phyloP scores from a whole-genome alignment of 208 protist species.

The Leishmania turanica region DNA sequence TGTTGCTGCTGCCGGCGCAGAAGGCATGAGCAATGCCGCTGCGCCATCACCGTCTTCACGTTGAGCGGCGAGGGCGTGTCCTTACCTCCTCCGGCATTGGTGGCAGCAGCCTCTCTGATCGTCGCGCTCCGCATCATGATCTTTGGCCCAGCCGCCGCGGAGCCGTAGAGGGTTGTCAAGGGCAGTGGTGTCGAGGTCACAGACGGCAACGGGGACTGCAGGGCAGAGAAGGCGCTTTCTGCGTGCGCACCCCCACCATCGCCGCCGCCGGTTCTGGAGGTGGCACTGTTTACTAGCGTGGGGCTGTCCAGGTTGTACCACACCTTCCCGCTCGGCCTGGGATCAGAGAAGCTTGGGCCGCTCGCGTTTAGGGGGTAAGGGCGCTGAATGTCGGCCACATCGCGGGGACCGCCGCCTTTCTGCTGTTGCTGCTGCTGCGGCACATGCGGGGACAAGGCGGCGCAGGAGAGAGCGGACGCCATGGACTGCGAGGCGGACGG shows the following conservation, averaged over 20 bases:
- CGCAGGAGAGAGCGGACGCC: not conserved
- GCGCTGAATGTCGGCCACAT: not conserved
- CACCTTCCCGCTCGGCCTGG: not conserved
- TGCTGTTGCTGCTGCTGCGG: not conserved
- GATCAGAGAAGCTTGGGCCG: not conserved
- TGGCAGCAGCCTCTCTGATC: not conserved
- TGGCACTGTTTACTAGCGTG: not conserved
- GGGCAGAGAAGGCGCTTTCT: not conserved
- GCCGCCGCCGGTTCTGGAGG: not conserved
- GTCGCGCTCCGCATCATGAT: not conserved
- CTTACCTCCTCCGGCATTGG: not conserved
- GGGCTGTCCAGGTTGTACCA: not conserved
- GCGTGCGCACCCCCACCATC: not conserved
- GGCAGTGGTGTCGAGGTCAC: not conserved
- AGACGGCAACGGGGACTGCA: not conserved
- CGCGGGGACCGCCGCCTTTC: not conserved
- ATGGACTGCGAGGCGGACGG: not conserved
- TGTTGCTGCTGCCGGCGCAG: slow-evolving; percentile 11
- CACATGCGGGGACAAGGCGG: not conserved
- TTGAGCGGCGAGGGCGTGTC: not conserved
- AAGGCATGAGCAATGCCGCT: not conserved
- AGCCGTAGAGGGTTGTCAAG: not conserved
- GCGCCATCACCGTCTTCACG: slow-evolving; percentile 1
- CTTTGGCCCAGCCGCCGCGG: not conserved
- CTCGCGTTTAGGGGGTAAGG: not conserved